A percentile compares a stretch with the other conserved stretches of the same genome.
These are phyloP conservation scores for Camellia lanceoleosa DNA, from an alignment of 148 eudicot species.

Conservation along the genomic window DNA sequence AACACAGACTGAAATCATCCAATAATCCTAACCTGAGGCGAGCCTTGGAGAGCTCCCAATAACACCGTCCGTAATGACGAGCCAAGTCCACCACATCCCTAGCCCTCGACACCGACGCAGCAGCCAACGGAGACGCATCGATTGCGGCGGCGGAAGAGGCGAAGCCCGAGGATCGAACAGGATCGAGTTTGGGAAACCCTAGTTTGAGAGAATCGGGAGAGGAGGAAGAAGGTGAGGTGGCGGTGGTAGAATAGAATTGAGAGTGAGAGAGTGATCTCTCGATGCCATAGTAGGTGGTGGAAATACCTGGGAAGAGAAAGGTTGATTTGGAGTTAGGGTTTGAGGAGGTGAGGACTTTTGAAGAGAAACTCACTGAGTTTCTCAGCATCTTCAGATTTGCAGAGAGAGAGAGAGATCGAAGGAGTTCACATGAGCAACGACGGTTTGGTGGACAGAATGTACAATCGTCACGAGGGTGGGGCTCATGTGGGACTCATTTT, in stretches of 20 bases:
- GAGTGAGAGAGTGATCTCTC: constrained; percentile 21
- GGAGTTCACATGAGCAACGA: neutral
- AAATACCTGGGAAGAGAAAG: constrained; percentile 9
- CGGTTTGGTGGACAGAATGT: too few species aligned
- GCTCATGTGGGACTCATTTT: too few species aligned
- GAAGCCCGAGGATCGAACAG: constrained; percentile 13
- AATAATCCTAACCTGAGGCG: constrained; percentile 54
- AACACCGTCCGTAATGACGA: constrained; percentile 68
- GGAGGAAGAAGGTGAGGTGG: constrained; percentile 21
- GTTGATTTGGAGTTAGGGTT: constrained; percentile 12
- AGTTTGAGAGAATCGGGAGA: constrained; percentile 24
- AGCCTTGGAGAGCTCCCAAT: constrained; percentile 92
- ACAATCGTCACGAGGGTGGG: too few species aligned
- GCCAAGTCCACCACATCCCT: constrained; percentile 44
- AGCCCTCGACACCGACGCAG: constrained; percentile 23
- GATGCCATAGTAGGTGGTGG: neutral
- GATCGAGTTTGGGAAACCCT: constrained; percentile 23
- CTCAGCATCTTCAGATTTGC: constrained; percentile 35
- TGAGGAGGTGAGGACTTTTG: constrained; percentile 27
- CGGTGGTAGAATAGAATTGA: constrained; percentile 29
- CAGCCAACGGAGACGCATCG: constrained; percentile 25
- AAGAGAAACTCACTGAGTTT: constrained; percentile 47
- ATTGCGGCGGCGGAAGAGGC: constrained; percentile 25
- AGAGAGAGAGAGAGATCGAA: neutral
- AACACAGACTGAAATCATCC: neutral